Base-by-base conservation (phyloP, 1,139 yeast species). In the Taphrina flavorubra region DNA sequence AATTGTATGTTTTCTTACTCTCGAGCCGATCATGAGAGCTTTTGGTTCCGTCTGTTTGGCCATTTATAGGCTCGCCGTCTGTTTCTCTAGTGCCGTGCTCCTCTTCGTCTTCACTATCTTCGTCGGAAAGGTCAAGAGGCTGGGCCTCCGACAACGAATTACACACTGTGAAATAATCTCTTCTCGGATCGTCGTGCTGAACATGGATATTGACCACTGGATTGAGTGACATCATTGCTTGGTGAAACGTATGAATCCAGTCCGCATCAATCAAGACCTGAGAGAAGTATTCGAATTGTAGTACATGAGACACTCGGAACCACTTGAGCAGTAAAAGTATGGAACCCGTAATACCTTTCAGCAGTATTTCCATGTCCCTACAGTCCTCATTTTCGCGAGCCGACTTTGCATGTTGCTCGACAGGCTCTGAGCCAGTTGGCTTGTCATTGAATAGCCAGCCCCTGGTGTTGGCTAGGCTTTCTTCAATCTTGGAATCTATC, bases 251-350 rank as follows among this genome's bases (percentile, higher is more conserved):
- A n/a, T 56, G 61, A 18, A 63, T 49, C 67, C 67, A 86, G 69
- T 86, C 85, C 10, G 88, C 84, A 76, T 95, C 99, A 77, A 89
- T 89, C 49, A 94, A 76, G 36, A 94, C 76, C 0, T 91, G 84
- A 1, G 88, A 79, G 14, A 94, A 79, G 75, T 88, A 90, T 76
- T 92, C 96, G 75, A 84, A 87, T 76, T 92, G 92, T 73, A 92
- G 78, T 1, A 91, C 80, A 77, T 94, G 97, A 65, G 86, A 88
- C 13, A 83, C 78, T 74, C 89, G 89, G 76, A 91, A 88, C 97
- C 98, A 94, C 73, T 83, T 83, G 44, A 88, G 77, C 39, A 94
- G 76, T 20, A 85, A 74, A 6, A 80, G 74, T 0, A 91, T 70
- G 0, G 86, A 83, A 1, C 85, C 84, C 0, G 88, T 81, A 2